phyloP scores from a whole-genome alignment of 2,329 filamentous ascomycete species.

The Paracamarosporium sp. region DNA sequence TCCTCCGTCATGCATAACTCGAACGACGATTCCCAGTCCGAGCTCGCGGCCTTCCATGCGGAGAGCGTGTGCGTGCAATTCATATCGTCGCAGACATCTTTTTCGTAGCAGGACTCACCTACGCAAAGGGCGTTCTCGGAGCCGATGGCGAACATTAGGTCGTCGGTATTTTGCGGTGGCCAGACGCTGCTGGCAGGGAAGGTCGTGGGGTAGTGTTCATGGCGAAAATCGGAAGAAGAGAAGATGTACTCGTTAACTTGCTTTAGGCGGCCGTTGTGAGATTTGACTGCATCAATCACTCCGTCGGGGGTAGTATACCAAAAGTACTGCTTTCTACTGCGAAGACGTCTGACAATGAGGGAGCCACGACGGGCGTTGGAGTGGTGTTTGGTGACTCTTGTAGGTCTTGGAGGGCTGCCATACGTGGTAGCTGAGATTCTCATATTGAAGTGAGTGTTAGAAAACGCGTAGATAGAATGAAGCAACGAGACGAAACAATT shows the following conservation, averaged over 20 bases:
- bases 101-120: slow-evolving; percentile 17
- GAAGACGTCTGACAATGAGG: background rate
- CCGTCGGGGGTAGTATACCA: slow-evolving; percentile 12
- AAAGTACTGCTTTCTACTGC: slow-evolving; percentile 13
- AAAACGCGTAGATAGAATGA: background rate
- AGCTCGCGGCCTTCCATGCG: slow-evolving; percentile 8
- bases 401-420: background rate
- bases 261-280: background rate
- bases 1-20: slow-evolving; percentile 19
- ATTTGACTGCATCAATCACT: slow-evolving; percentile 5
- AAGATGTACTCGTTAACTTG: slow-evolving; percentile 21
- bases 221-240: slow-evolving; percentile 10
- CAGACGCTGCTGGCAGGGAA: slow-evolving; percentile 12
- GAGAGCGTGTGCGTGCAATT: slow-evolving; percentile 19
- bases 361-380: background rate
- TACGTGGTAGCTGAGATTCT: background rate
- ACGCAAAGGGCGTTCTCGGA: slow-evolving; percentile 14
- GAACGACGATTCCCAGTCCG: slow-evolving; percentile 18
- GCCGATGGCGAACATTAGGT: slow-evolving; percentile 12
- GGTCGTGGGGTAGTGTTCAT: slow-evolving; percentile 8
- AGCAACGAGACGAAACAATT: background rate
- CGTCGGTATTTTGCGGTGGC: slow-evolving; percentile 14
- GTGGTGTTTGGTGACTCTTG: slow-evolving; percentile 10
- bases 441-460: background rate
- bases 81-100: slow-evolving; percentile 6